Conservation (phyloP, 2,329 filamentous ascomycete species). For the Pseudopyricularia cyperi region DNA sequence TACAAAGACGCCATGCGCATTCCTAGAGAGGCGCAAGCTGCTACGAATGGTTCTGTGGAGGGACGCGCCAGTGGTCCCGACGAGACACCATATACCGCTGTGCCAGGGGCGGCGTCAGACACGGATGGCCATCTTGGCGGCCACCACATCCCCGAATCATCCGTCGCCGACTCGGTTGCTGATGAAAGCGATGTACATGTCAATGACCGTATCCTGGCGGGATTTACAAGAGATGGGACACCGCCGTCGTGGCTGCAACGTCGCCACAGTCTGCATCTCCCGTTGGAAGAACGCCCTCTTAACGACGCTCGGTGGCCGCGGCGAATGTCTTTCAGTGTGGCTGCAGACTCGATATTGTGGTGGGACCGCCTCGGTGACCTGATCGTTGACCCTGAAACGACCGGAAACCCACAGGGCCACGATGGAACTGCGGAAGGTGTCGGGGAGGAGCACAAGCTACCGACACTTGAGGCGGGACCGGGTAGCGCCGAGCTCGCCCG, state of each 20-base stretch:
- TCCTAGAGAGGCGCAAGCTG: not conserved
- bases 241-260: slow-evolving; percentile 42
- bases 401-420: not conserved
- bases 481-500: slow-evolving; percentile 39
- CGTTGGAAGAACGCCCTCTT: slow-evolving; percentile 14
- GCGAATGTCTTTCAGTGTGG: slow-evolving; percentile 62
- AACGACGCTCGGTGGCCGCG: slow-evolving; percentile 56
- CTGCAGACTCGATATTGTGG: slow-evolving; percentile 58
- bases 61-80: not conserved
- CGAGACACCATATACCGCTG: not conserved
- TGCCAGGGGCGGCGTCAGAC: not conserved
- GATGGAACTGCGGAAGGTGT: slow-evolving; percentile 16
- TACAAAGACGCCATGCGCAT: slow-evolving; percentile 29
- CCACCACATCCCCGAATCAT: slow-evolving; percentile 14
- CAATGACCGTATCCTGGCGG: slow-evolving; percentile 30
- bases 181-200: slow-evolving; percentile 40
- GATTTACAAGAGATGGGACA: slow-evolving; percentile 14
- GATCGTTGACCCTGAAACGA: slow-evolving; percentile 14
- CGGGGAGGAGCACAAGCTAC: not conserved
- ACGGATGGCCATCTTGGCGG: slow-evolving; percentile 23
- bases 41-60: not conserved
- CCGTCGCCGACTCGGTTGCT: slow-evolving; percentile 43
- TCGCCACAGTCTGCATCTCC: slow-evolving; percentile 42
- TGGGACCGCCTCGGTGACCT: slow-evolving; percentile 46
- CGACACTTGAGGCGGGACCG: slow-evolving; percentile 4